phyloP scores from a whole-genome alignment of 2,329 filamentous ascomycete species.

The Pseudofabraea citricarpa region DNA sequence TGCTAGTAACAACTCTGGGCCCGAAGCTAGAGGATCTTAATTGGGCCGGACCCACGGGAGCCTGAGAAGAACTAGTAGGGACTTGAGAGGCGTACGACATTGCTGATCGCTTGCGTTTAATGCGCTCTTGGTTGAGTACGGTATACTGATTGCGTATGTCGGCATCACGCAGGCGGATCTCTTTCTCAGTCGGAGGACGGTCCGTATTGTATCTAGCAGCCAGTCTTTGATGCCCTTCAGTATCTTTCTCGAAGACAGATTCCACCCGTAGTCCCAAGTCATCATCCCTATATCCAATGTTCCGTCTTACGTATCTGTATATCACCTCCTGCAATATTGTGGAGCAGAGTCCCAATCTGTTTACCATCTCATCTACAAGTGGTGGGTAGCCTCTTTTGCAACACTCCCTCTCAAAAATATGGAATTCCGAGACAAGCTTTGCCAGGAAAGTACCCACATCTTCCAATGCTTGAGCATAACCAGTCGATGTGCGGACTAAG shows the following conservation, averaged over 20 bases:
- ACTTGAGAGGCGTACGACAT: conserved; percentile 3
- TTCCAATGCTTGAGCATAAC: conserved; percentile 25
- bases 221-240: conserved; percentile 25
- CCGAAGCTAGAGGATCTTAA: not conserved
- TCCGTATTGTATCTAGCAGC: conserved; percentile 19
- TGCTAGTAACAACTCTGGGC: too few species aligned
- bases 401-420: conserved; percentile 30
- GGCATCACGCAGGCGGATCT: conserved; percentile 20
- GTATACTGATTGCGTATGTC: conserved; percentile 16
- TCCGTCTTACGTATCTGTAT: conserved; percentile 45
- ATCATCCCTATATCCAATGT: conserved; percentile 36
- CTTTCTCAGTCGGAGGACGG: conserved; percentile 20
- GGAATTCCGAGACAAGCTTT: conserved; percentile 38
- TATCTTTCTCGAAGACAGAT: conserved; percentile 31
- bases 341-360: conserved; percentile 43
- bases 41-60: too few species aligned
- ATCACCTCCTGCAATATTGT: conserved; percentile 46
- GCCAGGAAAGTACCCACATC: conserved; percentile 40
- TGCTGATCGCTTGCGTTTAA: conserved; percentile 8
- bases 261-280: conserved; percentile 29
- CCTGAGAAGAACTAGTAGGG: not conserved
- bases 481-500: conserved; percentile 24
- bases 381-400: conserved; percentile 42
- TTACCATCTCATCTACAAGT: conserved; percentile 49
- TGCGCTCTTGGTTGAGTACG: conserved; percentile 8